Percentiles rank a stretch among this genome's conserved stretches.
Evolutionary conservation across 441 rosid species (phyloP).

Genomic region (Melastoma candidum): DNA sequence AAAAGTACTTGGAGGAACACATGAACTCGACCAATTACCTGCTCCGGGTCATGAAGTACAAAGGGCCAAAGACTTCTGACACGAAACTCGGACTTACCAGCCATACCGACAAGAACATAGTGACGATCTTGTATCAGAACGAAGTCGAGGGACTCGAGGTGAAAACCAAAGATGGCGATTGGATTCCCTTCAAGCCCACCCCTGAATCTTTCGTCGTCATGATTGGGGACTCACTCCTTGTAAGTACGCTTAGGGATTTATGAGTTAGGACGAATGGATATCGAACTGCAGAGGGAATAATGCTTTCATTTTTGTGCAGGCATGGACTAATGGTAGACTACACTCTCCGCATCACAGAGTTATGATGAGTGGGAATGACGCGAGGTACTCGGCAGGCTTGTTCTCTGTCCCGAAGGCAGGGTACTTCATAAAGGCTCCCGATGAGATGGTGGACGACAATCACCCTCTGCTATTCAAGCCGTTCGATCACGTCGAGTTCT

Average conservation of each 20-base stretch:
- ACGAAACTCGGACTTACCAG: slow-evolving; percentile 34
- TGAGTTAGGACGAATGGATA: no score
- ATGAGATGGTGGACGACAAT: slow-evolving; percentile 42
- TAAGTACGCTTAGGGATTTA: slow-evolving; percentile 17
- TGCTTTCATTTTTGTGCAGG: slow-evolving; percentile 24
- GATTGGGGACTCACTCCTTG: slow-evolving; percentile 59
- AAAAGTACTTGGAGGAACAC: slow-evolving; percentile 53
- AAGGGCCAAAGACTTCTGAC: slow-evolving; percentile 45
- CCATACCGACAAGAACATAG: slow-evolving; percentile 56
- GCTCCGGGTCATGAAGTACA: slow-evolving; percentile 52
- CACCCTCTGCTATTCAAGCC: slow-evolving; percentile 52
- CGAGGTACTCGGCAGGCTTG: slow-evolving; percentile 42
- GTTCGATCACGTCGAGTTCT: slow-evolving; percentile 39
- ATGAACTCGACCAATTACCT: slow-evolving; percentile 52
- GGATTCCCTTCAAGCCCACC: slow-evolving; percentile 51
- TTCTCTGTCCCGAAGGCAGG: slow-evolving; percentile 49
- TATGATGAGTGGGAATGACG: slow-evolving; percentile 41
- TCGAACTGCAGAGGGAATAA: no score
- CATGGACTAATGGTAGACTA: slow-evolving; percentile 44
- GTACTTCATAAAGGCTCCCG: slow-evolving; percentile 37
- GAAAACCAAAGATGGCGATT: slow-evolving; percentile 39
- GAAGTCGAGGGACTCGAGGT: slow-evolving; percentile 54
- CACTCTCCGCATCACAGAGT: slow-evolving; percentile 38
- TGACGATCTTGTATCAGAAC: slow-evolving; percentile 60
- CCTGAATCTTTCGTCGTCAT: slow-evolving; percentile 47